Conservation (phyloP, 2,329 filamentous ascomycete species). For the Botryotinia narcissicola region DNA sequence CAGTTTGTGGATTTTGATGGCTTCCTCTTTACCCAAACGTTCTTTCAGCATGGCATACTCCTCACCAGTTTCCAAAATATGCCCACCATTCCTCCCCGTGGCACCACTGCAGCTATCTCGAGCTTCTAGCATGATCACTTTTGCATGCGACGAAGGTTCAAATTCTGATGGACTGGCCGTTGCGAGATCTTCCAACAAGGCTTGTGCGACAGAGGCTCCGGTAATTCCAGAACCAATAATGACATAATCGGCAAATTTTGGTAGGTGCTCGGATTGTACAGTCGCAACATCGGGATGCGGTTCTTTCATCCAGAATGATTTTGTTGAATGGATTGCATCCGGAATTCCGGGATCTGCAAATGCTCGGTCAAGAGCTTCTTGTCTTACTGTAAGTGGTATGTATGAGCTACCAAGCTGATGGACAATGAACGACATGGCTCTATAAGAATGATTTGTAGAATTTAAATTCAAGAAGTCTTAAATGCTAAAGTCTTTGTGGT, state of each 20-base stretch:
- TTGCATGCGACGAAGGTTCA: slow-evolving; percentile 46
- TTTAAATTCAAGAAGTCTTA: not conserved
- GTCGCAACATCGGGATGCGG: slow-evolving; percentile 2
- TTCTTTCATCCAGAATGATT: slow-evolving; percentile 16
- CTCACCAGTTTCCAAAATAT: slow-evolving; percentile 12
- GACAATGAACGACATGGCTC: slow-evolving; percentile 4
- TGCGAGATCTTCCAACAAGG: slow-evolving; percentile 29
- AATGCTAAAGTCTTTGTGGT: not conserved
- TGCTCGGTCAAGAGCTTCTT: slow-evolving; percentile 10
- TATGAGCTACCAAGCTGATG: not conserved
- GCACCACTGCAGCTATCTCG: slow-evolving; percentile 76
- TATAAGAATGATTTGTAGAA: not conserved
- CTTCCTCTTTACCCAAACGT: not conserved
- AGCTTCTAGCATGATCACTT: slow-evolving; percentile 69
- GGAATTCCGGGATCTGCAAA: slow-evolving; percentile 14
- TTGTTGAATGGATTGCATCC: not conserved
- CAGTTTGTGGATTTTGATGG: not conserved
- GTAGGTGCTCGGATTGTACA: slow-evolving; percentile 1
- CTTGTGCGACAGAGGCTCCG: slow-evolving; percentile 25
- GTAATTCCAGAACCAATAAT: slow-evolving; percentile 29
- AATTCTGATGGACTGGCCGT: slow-evolving; percentile 19
- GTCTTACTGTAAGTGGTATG: slow-evolving; percentile 1
- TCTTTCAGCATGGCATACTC: slow-evolving; percentile 7
- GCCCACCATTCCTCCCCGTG: slow-evolving; percentile 61
- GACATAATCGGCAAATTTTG: slow-evolving; percentile 21